Conservation (phyloP, 805 yeast species). For the Lipomyces kockii region DNA sequence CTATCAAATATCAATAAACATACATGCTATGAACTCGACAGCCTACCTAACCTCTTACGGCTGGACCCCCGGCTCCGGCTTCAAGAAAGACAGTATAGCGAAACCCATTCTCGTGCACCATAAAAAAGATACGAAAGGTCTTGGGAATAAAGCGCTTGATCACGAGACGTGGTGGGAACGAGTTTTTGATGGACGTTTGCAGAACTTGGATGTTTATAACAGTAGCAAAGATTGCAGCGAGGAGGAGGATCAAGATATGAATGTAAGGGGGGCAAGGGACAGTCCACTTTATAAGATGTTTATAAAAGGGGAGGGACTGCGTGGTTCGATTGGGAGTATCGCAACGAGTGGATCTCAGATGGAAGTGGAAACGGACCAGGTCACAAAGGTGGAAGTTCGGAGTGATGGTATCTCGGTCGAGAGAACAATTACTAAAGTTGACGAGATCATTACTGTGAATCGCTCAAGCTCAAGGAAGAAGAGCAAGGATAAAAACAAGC, state of each 20-base stretch:
- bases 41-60: slow-evolving; percentile 78
- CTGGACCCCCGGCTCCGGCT: slow-evolving; percentile 90
- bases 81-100: slow-evolving; percentile 75
- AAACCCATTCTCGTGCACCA: slow-evolving; percentile 89
- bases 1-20: neutral
- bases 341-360: neutral
- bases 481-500: slow-evolving; percentile 39
- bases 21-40: slow-evolving; percentile 66
- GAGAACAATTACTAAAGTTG: slow-evolving; percentile 7
- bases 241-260: slow-evolving; percentile 51
- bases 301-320: slow-evolving; percentile 82
- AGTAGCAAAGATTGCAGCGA: slow-evolving; percentile 31
- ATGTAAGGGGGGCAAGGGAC: slow-evolving; percentile 50
- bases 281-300: slow-evolving; percentile 86
- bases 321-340: slow-evolving; percentile 59
- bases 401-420: neutral
- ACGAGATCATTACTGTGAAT: slow-evolving; percentile 17
- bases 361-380: neutral
- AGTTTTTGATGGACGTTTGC: slow-evolving; percentile 89
- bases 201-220: slow-evolving; percentile 64
- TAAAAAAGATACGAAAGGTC: slow-evolving; percentile 86
- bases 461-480: slow-evolving; percentile 37
- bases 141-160: slow-evolving; percentile 75
- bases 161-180: slow-evolving; percentile 97
- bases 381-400: neutral